Evolutionary conservation across 768 basidiomycete genomes (phyloP), one percentile per base, ranked within the genome.

Genomic region (Chalciporus pseudorubinellus): DNA sequence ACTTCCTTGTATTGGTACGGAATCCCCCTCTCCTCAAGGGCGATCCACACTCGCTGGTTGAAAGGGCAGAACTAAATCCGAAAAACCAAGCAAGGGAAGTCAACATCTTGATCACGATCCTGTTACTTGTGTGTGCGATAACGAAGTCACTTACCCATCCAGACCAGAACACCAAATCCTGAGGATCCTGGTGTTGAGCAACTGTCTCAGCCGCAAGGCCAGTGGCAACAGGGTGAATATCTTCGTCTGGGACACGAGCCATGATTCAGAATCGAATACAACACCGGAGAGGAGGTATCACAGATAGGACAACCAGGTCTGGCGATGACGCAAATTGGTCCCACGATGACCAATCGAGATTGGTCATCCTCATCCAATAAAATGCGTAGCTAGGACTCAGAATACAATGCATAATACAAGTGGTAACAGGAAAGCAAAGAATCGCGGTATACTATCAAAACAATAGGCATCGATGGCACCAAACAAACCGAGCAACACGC

Each of bases 1-100:
- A 82, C 76, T 61, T 86, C 82, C 52, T 77, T 77, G 62, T 84
- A 85, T 54, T 84, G 82, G 59, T 87, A 88, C 1, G 80, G 79
- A 24, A 87, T 79, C 0, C 77, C 77, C 48, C 75, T 79, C 61
- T 87, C 85, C 60, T 89, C 84, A 4, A 88, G 72, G 0, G 78
- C 67, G 46, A 87, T 82, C 87, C 86, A 88, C 12, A 72, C 71
- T 10, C 85, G 74, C 62, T 83, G 81, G 19, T 79, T 80, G 46
- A 70, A 83, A 0, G 82, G 82, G 55, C 82, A 83, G 64, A 84
- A 84, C 65, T 68, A 5, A 31, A 29, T 22, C 39, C 26, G 26
- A 9, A 26, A 26, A 9, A 9, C 26, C 26, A 26, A 9, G 26
- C 26, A 9, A 26, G 26, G 9, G 9, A 6, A 2, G 26, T 26